phyloP scores from a whole-genome alignment of 139 green algal genomes.

The Coelastrella sp. region DNA sequence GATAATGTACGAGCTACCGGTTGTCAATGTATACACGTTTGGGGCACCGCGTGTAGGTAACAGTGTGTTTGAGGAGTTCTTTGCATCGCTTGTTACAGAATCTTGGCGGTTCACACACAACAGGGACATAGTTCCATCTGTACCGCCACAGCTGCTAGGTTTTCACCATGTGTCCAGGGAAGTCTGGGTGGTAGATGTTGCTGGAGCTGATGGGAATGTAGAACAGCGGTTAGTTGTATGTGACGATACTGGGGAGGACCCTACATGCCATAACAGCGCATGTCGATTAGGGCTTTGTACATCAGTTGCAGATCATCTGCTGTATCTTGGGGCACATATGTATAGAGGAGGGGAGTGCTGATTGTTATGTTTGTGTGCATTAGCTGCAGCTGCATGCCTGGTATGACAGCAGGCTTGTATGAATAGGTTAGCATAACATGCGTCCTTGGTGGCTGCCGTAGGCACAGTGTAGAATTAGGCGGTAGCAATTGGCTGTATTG shows the following conservation, averaged over 20 bases:
- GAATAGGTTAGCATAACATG: not conserved
- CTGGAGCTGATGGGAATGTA: conserved; percentile 10
- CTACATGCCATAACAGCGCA: conserved; percentile 85
- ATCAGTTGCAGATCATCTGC: conserved; percentile 83
- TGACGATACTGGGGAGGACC: conserved; percentile 87
- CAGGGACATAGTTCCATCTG: conserved; percentile 89
- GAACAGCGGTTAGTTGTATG: conserved; percentile 71
- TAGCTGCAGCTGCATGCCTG: not conserved
- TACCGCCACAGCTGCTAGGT: conserved; percentile 79
- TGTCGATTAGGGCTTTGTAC: conserved; percentile 91
- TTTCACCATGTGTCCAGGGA: conserved; percentile 82
- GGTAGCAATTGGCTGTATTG: no score
- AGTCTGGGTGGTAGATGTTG: conserved; percentile 82
- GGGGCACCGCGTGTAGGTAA: conserved; percentile 91
- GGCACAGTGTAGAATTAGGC: no score
- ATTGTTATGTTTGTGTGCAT: not conserved
- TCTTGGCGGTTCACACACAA: conserved; percentile 91
- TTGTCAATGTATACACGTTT: conserved; percentile 78
- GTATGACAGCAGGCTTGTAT: not conserved
- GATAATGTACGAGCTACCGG: conserved; percentile 42
- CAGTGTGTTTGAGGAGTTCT: conserved; percentile 73
- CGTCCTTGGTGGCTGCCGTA: no score
- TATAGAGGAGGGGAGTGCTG: conserved; percentile 43
- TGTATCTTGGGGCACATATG: conserved; percentile 74
- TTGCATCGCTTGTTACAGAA: conserved; percentile 55